Evolutionary conservation across 257 asterid genomes (phyloP).

Genomic region (Leptodermis oblonga): DNA sequence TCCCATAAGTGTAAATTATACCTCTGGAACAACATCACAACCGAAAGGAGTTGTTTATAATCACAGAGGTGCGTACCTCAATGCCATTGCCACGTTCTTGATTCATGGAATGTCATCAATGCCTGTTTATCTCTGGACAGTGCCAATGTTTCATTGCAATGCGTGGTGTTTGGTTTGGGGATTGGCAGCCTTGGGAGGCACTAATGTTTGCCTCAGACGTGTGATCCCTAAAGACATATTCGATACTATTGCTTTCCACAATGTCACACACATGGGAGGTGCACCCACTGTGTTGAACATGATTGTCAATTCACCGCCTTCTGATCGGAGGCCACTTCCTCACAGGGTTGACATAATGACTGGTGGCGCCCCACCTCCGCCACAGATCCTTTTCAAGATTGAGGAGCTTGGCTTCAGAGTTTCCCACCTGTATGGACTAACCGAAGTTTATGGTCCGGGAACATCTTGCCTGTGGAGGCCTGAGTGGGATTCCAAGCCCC

Average conservation of each 20-base stretch:
- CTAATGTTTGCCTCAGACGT: slow-evolving; percentile 30
- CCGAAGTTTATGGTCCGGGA: slow-evolving; percentile 39
- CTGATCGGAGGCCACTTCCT: slow-evolving; percentile 25
- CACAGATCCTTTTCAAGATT: slow-evolving; percentile 29
- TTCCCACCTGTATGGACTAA: slow-evolving; percentile 33
- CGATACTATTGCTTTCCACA: slow-evolving; percentile 21
- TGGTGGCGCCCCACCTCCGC: slow-evolving; percentile 46
- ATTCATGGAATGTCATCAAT: slow-evolving; percentile 29
- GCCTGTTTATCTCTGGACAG: slow-evolving; percentile 44
- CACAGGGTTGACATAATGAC: slow-evolving; percentile 33
- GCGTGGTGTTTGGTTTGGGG: slow-evolving; percentile 39
- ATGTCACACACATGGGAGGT: slow-evolving; percentile 38
- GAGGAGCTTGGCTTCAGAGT: slow-evolving; percentile 35
- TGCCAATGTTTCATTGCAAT: slow-evolving; percentile 41
- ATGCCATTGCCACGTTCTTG: slow-evolving; percentile 25
- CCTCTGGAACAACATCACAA: slow-evolving; percentile 38
- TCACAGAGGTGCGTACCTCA: slow-evolving; percentile 41
- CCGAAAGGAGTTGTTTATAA: slow-evolving; percentile 40
- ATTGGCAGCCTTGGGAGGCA: slow-evolving; percentile 37
- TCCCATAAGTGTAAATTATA: slow-evolving; percentile 34
- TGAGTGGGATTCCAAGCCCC: slow-evolving; percentile 38
- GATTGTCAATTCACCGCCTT: slow-evolving; percentile 24
- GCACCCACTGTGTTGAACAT: slow-evolving; percentile 41
- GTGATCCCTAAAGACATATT: slow-evolving; percentile 31
- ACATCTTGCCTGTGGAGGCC: slow-evolving; percentile 31